These are phyloP conservation scores for Holtermanniella nyarrowii DNA, from an alignment of 768 basidiomycete genomes.

Conservation along the genomic window DNA sequence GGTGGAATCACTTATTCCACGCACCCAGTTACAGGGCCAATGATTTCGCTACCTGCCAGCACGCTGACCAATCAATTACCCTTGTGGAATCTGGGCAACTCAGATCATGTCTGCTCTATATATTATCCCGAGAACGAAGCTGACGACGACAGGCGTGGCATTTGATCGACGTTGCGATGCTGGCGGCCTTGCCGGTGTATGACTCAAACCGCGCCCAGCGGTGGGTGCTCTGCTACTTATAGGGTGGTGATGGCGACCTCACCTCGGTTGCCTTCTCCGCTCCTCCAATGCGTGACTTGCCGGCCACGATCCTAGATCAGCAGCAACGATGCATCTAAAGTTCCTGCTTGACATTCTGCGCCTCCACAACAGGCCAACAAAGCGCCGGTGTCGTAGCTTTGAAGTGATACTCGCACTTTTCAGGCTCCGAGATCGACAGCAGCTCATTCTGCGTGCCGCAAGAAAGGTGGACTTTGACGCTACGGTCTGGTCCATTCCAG, in stretches of 20 bases:
- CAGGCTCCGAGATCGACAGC: constrained; percentile 68
- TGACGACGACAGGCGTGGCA: constrained; percentile 15
- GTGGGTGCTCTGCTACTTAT: no score
- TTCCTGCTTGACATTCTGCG: no score
- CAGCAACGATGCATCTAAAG: no score
- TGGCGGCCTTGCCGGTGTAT: constrained; percentile 12
- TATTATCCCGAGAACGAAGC: constrained; percentile 15
- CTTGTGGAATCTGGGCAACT: constrained; percentile 12
- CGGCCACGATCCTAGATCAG: no score
- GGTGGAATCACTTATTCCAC: no score
- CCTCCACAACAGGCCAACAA: constrained; percentile 46
- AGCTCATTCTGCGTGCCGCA: constrained; percentile 82
- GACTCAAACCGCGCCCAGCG: constrained; percentile 3
- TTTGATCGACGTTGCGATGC: constrained; percentile 4
- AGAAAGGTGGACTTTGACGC: constrained; percentile 62
- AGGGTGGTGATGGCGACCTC: no score
- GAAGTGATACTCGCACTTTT: constrained; percentile 92
- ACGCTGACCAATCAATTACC: constrained; percentile 19
- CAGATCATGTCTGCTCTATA: constrained; percentile 19
- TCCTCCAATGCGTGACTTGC: no score
- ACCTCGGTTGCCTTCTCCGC: no score
- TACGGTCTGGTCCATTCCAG: constrained; percentile 93
- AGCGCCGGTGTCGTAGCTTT: constrained; percentile 76
- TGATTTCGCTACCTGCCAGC: no score
- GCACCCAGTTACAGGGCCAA: no score